A percentile compares a stretch with the other conserved stretches of the same genome.
Conservation (phyloP, 139 green algal genomes). For the Ettlia oleoabundans region DNA sequence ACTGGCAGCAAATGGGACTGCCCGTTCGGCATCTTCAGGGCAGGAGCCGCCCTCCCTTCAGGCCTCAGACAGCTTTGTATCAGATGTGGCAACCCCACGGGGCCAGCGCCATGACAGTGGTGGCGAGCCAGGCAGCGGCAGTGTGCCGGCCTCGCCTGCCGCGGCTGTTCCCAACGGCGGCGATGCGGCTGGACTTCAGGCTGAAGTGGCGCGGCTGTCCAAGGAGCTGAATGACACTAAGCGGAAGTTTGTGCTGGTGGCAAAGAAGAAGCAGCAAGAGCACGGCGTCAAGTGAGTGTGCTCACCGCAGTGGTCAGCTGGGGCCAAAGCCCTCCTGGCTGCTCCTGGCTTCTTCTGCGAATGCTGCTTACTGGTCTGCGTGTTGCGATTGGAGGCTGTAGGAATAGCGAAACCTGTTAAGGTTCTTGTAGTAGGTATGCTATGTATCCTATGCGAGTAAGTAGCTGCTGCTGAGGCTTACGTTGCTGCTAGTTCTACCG, state of each 20-base stretch:
- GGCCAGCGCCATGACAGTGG: too few relatives aligned
- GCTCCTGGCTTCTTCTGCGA: too few relatives aligned
- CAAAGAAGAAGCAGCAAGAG: conserved; percentile 55
- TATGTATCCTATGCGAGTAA: too few relatives aligned
- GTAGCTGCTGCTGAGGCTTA: background rate
- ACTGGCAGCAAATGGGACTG: too few relatives aligned
- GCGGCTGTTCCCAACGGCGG: background rate
- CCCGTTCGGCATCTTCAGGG: background rate
- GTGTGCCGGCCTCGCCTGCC: too few relatives aligned
- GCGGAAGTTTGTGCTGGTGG: conserved; percentile 53
- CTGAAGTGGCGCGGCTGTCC: conserved; percentile 11
- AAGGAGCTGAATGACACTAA: conserved; percentile 52
- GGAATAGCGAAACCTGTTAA: too few relatives aligned
- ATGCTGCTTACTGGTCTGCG: too few relatives aligned
- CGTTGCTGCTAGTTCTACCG: background rate
- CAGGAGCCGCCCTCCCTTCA: background rate
- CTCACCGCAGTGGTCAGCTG: too few relatives aligned
- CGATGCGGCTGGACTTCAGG: conserved; percentile 13
- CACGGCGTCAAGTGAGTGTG: conserved; percentile 12
- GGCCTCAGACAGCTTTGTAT: conserved; percentile 6
- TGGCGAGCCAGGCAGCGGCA: too few relatives aligned
- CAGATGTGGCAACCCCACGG: conserved; percentile 1
- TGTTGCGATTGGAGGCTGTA: too few relatives aligned
- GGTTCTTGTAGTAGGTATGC: background rate
- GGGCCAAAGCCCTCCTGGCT: too few relatives aligned